These are phyloP conservation scores for Microbotryum saponariae DNA, from an alignment of 1,284 basidiomycete species.

Conservation along the genomic window DNA sequence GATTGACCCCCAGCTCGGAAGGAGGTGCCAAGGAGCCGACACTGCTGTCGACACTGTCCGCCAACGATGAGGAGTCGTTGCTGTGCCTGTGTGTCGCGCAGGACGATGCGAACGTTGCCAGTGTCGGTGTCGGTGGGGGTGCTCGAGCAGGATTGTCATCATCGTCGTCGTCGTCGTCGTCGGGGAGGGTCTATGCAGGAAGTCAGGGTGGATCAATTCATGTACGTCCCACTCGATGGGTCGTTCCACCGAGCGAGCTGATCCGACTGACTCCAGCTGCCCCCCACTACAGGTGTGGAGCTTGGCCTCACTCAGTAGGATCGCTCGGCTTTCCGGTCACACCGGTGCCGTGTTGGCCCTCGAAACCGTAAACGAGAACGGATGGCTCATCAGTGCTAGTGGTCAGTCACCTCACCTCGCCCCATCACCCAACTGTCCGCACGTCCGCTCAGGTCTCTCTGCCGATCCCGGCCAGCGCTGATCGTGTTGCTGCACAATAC, in stretches of 20 bases:
- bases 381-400: conserved; percentile 79
- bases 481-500: conserved; percentile 2
- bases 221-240: conserved; percentile 46
- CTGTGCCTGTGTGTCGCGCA: too few relatives aligned
- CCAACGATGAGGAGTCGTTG: too few relatives aligned
- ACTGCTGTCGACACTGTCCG: too few relatives aligned
- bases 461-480: not conserved
- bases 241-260: not conserved
- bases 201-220: conserved; percentile 69
- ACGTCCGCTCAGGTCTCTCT: not conserved
- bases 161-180: too few relatives aligned
- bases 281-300: conserved; percentile 67
- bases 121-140: too few relatives aligned
- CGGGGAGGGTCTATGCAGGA: conserved; percentile 61
- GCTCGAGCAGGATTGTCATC: too few relatives aligned
- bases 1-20: too few relatives aligned
- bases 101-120: too few relatives aligned
- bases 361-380: conserved; percentile 62
- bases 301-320: conserved; percentile 58
- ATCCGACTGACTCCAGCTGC: not conserved
- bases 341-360: conserved; percentile 76
- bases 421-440: conserved; percentile 16
- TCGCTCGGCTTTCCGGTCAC: conserved; percentile 71
- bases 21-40: too few relatives aligned
- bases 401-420: conserved; percentile 44